Base-by-base conservation (phyloP, 495 filamentous ascomycete species). In the Penicillium ucsense region DNA sequence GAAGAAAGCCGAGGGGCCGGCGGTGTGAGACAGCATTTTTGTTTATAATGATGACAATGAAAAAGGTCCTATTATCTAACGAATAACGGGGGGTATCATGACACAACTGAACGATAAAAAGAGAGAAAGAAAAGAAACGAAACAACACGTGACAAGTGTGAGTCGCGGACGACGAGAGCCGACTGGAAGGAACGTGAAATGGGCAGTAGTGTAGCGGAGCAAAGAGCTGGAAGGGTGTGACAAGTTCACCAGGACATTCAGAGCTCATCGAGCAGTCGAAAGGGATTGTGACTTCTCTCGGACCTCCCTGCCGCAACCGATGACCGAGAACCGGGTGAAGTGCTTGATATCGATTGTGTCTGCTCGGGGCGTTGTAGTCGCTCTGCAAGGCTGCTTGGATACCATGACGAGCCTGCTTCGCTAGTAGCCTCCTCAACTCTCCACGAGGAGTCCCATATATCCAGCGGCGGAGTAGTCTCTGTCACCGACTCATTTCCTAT, bases 181-280 rank as follows among this genome's bases (percentile, higher is more conserved):
- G 29, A 30, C 8, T 8, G 28, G 12, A 30, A 41, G 5, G 10
- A 32, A 3, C 3, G 30, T 28, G 20, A 20, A 20, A 20, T 20
- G 20, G 20, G 20, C 20, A 20, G 20, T 20, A 20, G 20, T 20
- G 20, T 20, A 20, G 20, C 20, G 2, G 20, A 20, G 20, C 20
- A 20, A 20, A 20, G 20, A 20, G 20, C 20, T 20, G 20, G 20
- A 20, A 20, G 20, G 20, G 20, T 20, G 20, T 20, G 20, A 20
- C 1, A 20, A 20, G 20, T 20, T 20, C 20, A 20, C 7, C 34
- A 10, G 10, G 2, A 7, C 2, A 10, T 4, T 48, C 52, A 72
- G 30, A 69, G 47, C 43, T 71, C 64, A 45, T 70, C 62, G 11
- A 71, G 51, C 8, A 67, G 45, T n/a, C 47, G 46, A 36, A 68